Percentiles rank a stretch among this genome's conserved stretches.
phyloP scores from a whole-genome alignment of 1,139 yeast species.

The Eremothecium sinecaudum region DNA sequence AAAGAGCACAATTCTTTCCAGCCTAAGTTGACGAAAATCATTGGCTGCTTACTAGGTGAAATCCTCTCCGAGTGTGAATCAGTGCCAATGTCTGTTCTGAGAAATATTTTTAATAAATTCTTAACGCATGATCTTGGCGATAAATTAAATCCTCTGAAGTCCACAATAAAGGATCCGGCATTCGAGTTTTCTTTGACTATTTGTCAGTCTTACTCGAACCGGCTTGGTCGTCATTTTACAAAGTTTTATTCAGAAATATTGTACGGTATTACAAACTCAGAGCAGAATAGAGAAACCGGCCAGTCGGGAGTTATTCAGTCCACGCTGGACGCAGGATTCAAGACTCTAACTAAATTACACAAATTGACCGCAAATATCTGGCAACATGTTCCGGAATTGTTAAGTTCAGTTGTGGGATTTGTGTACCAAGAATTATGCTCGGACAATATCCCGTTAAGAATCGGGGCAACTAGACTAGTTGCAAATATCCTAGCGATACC shows the following conservation, averaged over 20 bases:
- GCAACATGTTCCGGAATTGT: conserved; percentile 67
- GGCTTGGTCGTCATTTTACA: conserved; percentile 70
- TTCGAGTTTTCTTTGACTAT: conserved; percentile 58
- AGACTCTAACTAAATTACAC: conserved; percentile 51
- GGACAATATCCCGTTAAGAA: conserved; percentile 54
- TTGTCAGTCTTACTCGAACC: conserved; percentile 62
- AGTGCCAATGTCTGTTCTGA: conserved; percentile 56
- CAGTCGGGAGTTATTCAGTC: conserved; percentile 5
- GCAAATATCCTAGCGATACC: conserved; percentile 53
- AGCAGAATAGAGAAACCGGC: conserved; percentile 15
- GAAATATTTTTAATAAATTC: conserved; percentile 44
- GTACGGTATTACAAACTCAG: conserved; percentile 38
- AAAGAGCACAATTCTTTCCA: conserved; percentile 33
- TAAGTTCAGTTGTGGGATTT: conserved; percentile 68
- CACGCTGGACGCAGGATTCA: conserved; percentile 31
- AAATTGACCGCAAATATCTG: conserved; percentile 58
- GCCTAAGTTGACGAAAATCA: conserved; percentile 45
- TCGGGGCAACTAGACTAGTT: conserved; percentile 63
- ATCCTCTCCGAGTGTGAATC: conserved; percentile 65
- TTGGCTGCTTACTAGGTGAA: conserved; percentile 64
- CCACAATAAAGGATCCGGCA: conserved; percentile 41
- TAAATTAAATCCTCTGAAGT: conserved; percentile 28
- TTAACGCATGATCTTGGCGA: conserved; percentile 28
- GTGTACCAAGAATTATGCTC: conserved; percentile 74
- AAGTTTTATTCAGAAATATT: conserved; percentile 73